phyloP scores from a whole-genome alignment of 1,139 yeast genomes.

The Saccharomyces hybrid region DNA sequence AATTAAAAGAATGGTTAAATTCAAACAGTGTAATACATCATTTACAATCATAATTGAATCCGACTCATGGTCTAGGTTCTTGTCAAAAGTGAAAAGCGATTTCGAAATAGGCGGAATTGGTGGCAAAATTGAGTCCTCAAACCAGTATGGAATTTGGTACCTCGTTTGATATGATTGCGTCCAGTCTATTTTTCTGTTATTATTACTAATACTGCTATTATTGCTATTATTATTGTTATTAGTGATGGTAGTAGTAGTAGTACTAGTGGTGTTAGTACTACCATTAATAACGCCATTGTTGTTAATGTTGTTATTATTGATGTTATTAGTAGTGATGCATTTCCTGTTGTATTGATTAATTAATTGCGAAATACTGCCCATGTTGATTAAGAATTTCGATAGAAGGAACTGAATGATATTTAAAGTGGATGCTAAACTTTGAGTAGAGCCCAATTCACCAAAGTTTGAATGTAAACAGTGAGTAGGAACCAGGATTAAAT shows the following conservation, averaged over 20 bases:
- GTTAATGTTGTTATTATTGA: background rate
- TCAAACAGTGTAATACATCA: constrained; percentile 18
- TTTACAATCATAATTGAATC: background rate
- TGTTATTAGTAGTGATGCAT: background rate
- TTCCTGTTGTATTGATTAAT: background rate
- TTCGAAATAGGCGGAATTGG: constrained; percentile 36
- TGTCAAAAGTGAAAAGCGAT: constrained; percentile 32
- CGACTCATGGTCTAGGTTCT: constrained; percentile 14
- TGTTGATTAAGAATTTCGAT: constrained; percentile 17
- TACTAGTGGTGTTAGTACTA: constrained; percentile 2
- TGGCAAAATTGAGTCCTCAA: constrained; percentile 20
- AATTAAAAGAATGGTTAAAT: constrained; percentile 8
- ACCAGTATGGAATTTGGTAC: constrained; percentile 23
- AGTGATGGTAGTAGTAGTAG: background rate
- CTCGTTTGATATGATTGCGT: constrained; percentile 1
- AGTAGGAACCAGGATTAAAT: constrained; percentile 10
- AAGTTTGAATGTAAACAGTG: constrained; percentile 17
- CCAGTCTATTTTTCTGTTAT: background rate
- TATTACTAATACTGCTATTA: background rate
- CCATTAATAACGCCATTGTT: constrained; percentile 2
- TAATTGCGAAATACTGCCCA: constrained; percentile 8
- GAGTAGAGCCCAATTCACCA: constrained; percentile 23
- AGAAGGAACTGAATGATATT: constrained; percentile 24
- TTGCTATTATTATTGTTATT: background rate
- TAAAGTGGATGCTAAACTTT: constrained; percentile 27